These are phyloP conservation scores for Speleostelium caveatum DNA, from an alignment of 78 protist species.

Conservation along the genomic window DNA sequence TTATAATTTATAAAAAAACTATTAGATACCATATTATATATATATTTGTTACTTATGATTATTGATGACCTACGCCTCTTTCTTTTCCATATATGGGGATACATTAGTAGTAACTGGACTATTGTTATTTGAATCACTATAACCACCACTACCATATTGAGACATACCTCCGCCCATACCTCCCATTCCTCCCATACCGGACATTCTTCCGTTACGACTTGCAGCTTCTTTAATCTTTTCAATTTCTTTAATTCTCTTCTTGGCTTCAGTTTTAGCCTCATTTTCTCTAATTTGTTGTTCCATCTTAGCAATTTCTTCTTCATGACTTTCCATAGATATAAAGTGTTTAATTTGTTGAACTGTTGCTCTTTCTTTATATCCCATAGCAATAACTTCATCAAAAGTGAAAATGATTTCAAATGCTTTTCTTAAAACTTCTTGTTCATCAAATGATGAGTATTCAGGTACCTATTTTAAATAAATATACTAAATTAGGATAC, in stretches of 20 bases:
- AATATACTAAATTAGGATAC: not conserved
- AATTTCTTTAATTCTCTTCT: slow-evolving; percentile 20
- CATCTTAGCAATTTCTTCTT: slow-evolving; percentile 88
- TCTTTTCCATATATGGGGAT: too few relatives aligned
- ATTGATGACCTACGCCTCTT: too few relatives aligned
- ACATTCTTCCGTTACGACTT: not conserved
- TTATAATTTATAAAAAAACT: too few relatives aligned
- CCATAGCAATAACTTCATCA: slow-evolving; percentile 93
- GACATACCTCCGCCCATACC: slow-evolving; percentile 16
- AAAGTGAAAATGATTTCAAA: slow-evolving; percentile 95
- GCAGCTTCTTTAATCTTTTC: slow-evolving; percentile 21
- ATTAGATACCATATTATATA: too few relatives aligned
- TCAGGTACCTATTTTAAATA: slow-evolving; percentile 70
- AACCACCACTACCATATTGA: slow-evolving; percentile 48
- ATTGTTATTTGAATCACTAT: too few relatives aligned
- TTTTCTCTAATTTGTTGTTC: slow-evolving; percentile 34
- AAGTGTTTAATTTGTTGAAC: slow-evolving; percentile 85
- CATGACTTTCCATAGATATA: slow-evolving; percentile 94
- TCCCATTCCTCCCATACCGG: not conserved
- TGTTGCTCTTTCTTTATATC: slow-evolving; percentile 85
- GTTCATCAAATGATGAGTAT: slow-evolving; percentile 81
- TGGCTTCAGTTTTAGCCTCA: slow-evolving; percentile 21
- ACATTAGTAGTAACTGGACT: too few relatives aligned
- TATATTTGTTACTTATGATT: too few relatives aligned
- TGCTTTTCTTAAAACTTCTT: slow-evolving; percentile 74